Evolutionary conservation across 2,329 filamentous ascomycete genomes (phyloP), one percentile per base, ranked within the genome.

Genomic region (Colletotrichum liriopes): DNA sequence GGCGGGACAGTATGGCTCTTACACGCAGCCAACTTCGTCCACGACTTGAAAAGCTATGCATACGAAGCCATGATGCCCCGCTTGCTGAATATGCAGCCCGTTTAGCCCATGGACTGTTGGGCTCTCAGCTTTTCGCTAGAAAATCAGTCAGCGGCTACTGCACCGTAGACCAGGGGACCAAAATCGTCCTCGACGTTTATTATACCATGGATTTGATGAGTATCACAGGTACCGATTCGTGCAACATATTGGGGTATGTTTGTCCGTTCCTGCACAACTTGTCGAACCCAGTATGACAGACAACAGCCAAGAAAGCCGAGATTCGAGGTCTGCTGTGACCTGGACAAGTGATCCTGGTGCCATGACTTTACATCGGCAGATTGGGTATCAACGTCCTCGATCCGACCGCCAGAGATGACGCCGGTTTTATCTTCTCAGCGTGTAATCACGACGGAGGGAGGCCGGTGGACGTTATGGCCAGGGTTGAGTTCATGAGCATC

Each of bases 291-390:
- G 49, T 37, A 39, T 7, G 35, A 45, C 23, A 39, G 20, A 51
- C 11, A 23, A 43, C 52, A 20, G 52, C 35, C 60, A 55, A 11
- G 29, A 37, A 51, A 55, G 29, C 20, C 20, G 18, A 47, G 35
- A 37, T 12, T 39, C 35, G 37, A 52, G 29, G 23, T 14, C 52
- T 41, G 35, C 43, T 11, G 29, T 29, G 29, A n/a, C 20, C 54
- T 29, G 20, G 16, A 23, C 26, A 54, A 41, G 41, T 37, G 39
- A 39, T 26, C 37, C 54, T 52, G n/a, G 54, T 54, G 54, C 45
- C 16, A 60, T 45, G 23, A 45, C 16, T 51, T 32, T 18, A 29
- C 54, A 60, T 60, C 29, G 45, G 47, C 55, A 56, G 16, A 56
- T 49, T 16, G 12, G 18, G 23, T 45, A 37, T 39, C 26, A 20